phyloP scores from a whole-genome alignment of 2,329 filamentous ascomycete genomes.

The Diaporthe helianthi region DNA sequence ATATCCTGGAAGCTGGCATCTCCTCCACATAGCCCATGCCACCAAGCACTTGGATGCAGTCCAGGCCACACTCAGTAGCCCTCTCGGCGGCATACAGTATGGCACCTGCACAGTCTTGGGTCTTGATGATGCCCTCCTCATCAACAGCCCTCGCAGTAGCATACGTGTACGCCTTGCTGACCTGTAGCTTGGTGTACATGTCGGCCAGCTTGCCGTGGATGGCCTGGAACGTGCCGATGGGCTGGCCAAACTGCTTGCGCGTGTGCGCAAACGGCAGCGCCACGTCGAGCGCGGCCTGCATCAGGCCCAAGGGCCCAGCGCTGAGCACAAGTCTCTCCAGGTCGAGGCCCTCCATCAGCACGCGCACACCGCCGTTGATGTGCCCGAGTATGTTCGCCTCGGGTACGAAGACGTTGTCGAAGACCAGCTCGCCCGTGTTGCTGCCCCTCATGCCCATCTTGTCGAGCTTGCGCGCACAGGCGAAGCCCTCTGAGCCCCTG shows the following conservation, averaged over 20 bases:
- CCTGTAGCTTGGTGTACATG: constrained; percentile 95
- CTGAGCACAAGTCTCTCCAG: constrained; percentile 91
- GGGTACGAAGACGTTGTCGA: constrained; percentile 91
- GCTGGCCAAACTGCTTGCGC: constrained; percentile 84
- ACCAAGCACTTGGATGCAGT: constrained; percentile 90
- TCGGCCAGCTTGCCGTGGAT: constrained; percentile 93
- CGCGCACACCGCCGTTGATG: constrained; percentile 82
- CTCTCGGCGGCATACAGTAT: constrained; percentile 93
- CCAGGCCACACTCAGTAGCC: constrained; percentile 84
- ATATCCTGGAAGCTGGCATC: constrained; percentile 84
- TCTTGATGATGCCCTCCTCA: constrained; percentile 74
- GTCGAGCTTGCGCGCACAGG: constrained; percentile 88
- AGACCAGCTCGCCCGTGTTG: constrained; percentile 93
- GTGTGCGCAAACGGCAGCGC: constrained; percentile 88
- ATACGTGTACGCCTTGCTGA: constrained; percentile 87
- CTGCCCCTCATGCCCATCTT: constrained; percentile 98
- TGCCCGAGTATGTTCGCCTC: constrained; percentile 79
- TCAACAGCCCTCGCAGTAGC: constrained; percentile 81
- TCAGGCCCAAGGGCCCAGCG: constrained; percentile 89
- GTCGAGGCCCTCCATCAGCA: constrained; percentile 96
- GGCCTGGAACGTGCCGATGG: constrained; percentile 91
- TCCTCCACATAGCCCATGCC: constrained; percentile 98
- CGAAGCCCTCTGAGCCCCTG: constrained; percentile 73
- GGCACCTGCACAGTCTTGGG: constrained; percentile 92
- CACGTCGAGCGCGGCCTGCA: constrained; percentile 89